A percentile compares a stretch with the other conserved stretches of the same genome.
phyloP scores from a whole-genome alignment of 345 rosid genomes.

The Eucalyptus coolabah region DNA sequence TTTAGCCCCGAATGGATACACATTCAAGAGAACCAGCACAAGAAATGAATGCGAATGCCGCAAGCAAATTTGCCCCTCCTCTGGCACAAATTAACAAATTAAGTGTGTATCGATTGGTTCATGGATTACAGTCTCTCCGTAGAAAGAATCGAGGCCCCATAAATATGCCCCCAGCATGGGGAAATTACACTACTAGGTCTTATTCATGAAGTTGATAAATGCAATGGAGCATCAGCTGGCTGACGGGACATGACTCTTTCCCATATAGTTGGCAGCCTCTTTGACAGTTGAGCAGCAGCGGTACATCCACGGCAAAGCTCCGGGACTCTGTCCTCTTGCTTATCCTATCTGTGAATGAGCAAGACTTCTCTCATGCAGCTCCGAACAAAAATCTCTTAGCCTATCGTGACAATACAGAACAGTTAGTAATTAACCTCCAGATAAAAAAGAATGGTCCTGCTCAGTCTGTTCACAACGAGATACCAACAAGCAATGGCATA shows the following conservation, averaged over 20 bases:
- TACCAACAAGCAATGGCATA: background rate
- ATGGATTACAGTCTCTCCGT: background rate
- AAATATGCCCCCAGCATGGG: background rate
- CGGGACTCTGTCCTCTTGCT: background rate
- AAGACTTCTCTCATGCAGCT: background rate
- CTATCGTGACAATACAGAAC: background rate
- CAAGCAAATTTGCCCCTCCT: background rate
- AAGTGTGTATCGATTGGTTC: background rate
- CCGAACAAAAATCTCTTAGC: background rate
- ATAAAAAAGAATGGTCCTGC: background rate
- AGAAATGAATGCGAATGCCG: background rate
- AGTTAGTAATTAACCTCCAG: background rate
- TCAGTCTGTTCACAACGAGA: background rate
- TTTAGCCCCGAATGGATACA: background rate
- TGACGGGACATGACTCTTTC: background rate
- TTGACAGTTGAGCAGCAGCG: background rate
- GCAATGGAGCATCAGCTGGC: background rate
- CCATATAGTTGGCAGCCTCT: background rate
- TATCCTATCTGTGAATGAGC: background rate
- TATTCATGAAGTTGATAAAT: background rate
- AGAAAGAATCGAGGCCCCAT: background rate
- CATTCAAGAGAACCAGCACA: background rate
- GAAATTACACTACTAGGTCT: background rate
- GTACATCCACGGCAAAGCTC: background rate
- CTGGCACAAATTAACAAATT: background rate